Evolutionary conservation across 2,329 filamentous ascomycete species (phyloP).

Genomic region (Penicillium sp.): DNA sequence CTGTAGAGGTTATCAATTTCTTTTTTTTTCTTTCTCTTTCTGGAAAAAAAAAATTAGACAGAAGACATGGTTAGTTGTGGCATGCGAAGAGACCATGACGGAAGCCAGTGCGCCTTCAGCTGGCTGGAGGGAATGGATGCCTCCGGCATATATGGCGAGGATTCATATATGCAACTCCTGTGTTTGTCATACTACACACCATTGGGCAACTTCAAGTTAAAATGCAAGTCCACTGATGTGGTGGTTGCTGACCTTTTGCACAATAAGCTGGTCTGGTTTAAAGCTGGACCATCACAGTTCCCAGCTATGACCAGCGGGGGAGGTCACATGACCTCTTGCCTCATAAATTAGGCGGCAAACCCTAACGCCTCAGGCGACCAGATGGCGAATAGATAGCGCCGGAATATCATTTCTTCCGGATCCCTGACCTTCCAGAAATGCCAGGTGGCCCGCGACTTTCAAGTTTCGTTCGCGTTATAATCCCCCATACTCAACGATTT

Average conservation of each 20-base stretch:
- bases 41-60: neutral
- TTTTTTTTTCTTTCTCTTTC: neutral
- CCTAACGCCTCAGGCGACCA: neutral
- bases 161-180: neutral
- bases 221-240: neutral
- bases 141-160: neutral
- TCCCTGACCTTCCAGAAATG: constrained; percentile 16
- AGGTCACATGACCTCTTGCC: neutral
- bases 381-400: neutral
- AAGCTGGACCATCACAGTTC: constrained; percentile 7
- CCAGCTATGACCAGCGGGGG: constrained; percentile 1
- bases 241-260: constrained; percentile 8
- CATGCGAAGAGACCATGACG: neutral
- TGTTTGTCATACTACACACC: neutral
- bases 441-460: constrained; percentile 20
- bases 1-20: neutral
- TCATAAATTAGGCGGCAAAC: neutral
- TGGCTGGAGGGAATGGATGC: neutral
- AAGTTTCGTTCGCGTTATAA: constrained; percentile 10
- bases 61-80: neutral
- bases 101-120: neutral
- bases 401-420: constrained; percentile 12
- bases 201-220: neutral
- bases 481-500: constrained; percentile 12
- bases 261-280: constrained; percentile 8